Evolutionary conservation across 139 green algal genomes (phyloP), one percentile per base, ranked within the genome.

Genomic region (Chlorella sp.): DNA sequence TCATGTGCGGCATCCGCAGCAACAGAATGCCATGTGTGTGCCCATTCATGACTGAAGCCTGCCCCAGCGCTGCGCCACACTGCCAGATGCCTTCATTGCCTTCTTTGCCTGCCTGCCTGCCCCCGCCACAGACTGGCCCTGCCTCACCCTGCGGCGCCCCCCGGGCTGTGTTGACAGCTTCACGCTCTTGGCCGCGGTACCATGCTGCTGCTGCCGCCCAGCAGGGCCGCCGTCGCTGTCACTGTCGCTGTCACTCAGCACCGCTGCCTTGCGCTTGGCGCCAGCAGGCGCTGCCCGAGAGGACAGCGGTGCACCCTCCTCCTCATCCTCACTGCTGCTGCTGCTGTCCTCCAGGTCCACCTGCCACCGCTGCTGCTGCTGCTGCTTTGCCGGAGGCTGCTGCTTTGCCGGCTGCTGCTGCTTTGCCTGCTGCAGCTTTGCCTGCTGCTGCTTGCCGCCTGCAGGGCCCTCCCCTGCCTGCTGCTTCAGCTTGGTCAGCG

Each of bases 241-340:
- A 22, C 37, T 60, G 60, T 86, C 60, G n/a, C 22, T 68, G 30
- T 81, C 68, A 28, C 80, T 39, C 39, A 42, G 28, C 40, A 42
- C 83, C 0, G 61, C 83, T 3, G 40, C 39, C 85, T 82, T 89
- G 71, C 85, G 30, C 71, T 88, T 88, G 57, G 75, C 75, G 75
- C 75, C 19, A 11, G 40, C 34, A 42, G 75, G 34, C 16, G 75
- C 75, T 2, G 64, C 36, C 9, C 83, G 37, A 0, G 22, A 3
- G 4, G 64, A 40, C 61, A 88, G 69, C 19, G 83, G 30, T 66
- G 36, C 57, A 40, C 64, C 85, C 14, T 89, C 69, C 11, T 84
- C 79, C 69, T 89, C 85, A 26, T 89, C 69, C 21, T 83, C 77
- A 36, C 39, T 83, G 32, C 39, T 83, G 32, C 37, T 83, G 30